These are phyloP conservation scores for Blepharisma stoltei DNA, from an alignment of 73 alveolate genomes.

Conservation along the genomic window DNA sequence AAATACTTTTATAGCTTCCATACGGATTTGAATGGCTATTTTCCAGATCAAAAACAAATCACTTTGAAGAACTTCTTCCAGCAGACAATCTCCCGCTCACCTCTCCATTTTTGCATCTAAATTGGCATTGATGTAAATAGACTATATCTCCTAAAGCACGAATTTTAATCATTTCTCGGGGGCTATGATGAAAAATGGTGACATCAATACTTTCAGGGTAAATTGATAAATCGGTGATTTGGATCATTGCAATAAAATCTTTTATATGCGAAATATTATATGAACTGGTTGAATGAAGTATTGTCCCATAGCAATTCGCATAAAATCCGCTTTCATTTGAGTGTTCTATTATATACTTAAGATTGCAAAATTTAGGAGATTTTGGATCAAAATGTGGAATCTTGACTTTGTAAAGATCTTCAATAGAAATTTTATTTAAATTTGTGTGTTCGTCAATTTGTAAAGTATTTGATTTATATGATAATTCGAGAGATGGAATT, in stretches of 20 bases:
- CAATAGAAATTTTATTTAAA: too few relatives aligned
- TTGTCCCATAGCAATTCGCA: neutral
- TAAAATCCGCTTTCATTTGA: neutral
- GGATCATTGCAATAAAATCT: neutral
- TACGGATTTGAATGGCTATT: neutral
- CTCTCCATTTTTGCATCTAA: neutral
- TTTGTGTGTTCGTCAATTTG: too few relatives aligned
- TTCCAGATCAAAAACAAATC: neutral
- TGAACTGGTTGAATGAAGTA: neutral
- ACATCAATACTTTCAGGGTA: neutral
- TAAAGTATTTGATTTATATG: too few relatives aligned
- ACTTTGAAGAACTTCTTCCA: neutral
- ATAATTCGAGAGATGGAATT: too few relatives aligned
- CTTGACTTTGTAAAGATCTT: too few relatives aligned
- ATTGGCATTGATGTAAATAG: neutral
- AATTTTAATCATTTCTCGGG: slow-evolving; percentile 3
- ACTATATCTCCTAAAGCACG: neutral
- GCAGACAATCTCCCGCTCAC: neutral
- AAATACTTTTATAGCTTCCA: slow-evolving; percentile 17
- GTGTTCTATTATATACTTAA: too few relatives aligned
- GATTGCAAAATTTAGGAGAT: too few relatives aligned
- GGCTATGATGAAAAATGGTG: neutral
- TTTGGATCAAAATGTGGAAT: too few relatives aligned
- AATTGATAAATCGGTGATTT: slow-evolving; percentile 11
- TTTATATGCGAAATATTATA: neutral